phyloP scores from a whole-genome alignment of 2,329 filamentous ascomycete genomes.

The Sclerotiophoma versabilis region DNA sequence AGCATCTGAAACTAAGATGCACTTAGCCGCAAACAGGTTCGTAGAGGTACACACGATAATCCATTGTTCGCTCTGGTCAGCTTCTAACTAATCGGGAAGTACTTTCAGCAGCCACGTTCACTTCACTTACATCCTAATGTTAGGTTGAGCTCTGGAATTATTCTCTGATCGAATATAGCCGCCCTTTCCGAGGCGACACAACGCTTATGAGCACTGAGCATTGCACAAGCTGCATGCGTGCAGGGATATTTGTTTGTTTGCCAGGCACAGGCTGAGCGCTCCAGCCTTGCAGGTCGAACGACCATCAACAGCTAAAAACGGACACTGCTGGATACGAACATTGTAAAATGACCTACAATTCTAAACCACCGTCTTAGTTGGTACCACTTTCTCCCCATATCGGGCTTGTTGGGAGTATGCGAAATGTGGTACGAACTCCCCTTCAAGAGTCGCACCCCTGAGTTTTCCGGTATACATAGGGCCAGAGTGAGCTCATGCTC shows the following conservation, averaged over 20 bases:
- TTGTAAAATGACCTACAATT: constrained; percentile 2
- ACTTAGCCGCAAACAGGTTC: background rate
- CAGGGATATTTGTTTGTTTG: constrained; percentile 16
- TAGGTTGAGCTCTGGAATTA: no score
- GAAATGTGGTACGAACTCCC: background rate
- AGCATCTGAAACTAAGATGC: background rate
- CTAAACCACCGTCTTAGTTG: constrained; percentile 1
- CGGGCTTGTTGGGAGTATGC: background rate
- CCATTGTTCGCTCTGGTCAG: no score
- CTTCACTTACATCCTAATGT: no score
- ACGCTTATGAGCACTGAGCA: background rate
- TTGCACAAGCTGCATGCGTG: constrained; percentile 8
- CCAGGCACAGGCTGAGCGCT: background rate
- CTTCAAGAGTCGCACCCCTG: background rate
- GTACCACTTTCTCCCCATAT: background rate
- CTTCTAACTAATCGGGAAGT: no score
- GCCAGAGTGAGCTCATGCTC: background rate
- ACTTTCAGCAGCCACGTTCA: background rate
- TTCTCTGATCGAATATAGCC: background rate
- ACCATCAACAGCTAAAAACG: constrained; percentile 1
- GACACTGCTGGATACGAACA: background rate
- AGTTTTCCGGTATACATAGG: background rate
- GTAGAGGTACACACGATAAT: background rate
- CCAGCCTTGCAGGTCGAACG: constrained; percentile 4
- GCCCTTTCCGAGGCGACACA: background rate